Percentiles rank a stretch among this genome's conserved stretches.
These are phyloP conservation scores for Colletotrichum abscissum DNA, from an alignment of 2,329 filamentous ascomycete species.

Conservation along the genomic window DNA sequence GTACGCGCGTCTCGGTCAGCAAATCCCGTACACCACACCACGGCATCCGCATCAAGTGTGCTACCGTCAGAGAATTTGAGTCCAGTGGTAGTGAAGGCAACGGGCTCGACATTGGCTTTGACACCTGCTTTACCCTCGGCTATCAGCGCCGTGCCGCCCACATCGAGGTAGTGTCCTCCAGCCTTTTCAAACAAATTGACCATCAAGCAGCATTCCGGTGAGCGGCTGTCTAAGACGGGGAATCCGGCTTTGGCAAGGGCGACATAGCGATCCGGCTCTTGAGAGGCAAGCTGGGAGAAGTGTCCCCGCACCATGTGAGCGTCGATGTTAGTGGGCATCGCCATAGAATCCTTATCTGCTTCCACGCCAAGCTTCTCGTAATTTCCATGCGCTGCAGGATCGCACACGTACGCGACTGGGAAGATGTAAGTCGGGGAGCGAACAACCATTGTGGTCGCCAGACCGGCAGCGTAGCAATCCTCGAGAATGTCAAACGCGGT, in stretches of 20 bases:
- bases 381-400: not conserved
- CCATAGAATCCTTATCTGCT: constrained; percentile 1
- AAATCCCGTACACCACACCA: constrained; percentile 51
- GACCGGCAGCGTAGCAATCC: constrained; percentile 44
- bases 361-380: constrained; percentile 34
- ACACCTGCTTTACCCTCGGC: constrained; percentile 42
- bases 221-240: constrained; percentile 9
- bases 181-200: constrained; percentile 41
- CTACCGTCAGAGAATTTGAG: constrained; percentile 45
- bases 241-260: constrained; percentile 5
- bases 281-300: not conserved
- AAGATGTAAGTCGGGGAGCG: constrained; percentile 49
- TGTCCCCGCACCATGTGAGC: not conserved
- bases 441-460: constrained; percentile 46
- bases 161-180: constrained; percentile 49
- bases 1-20: constrained; percentile 44
- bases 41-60: constrained; percentile 44
- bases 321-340: constrained; percentile 6
- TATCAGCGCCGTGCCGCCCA: constrained; percentile 42
- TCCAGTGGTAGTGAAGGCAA: constrained; percentile 43
- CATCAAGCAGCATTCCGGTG: constrained; percentile 10
- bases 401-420: constrained; percentile 41
- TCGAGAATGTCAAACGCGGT: constrained; percentile 53
- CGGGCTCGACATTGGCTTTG: constrained; percentile 42
- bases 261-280: constrained; percentile 23